Conservation (phyloP, 768 basidiomycete genomes). For the Stropharia rugosoannulata region DNA sequence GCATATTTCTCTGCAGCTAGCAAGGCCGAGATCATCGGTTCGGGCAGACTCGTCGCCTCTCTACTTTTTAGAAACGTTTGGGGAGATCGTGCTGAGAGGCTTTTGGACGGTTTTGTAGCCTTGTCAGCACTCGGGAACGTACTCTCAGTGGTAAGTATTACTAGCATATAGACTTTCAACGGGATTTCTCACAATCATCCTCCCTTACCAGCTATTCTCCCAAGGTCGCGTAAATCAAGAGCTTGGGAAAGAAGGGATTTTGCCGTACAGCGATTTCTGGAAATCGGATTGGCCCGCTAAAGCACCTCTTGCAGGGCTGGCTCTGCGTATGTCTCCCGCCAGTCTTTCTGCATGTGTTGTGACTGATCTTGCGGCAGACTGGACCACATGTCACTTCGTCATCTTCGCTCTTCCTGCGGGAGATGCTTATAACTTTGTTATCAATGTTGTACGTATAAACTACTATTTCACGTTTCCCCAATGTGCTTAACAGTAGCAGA, state of each 20-base stretch:
- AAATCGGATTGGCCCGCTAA: constrained; percentile 60
- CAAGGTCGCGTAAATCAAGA: constrained; percentile 57
- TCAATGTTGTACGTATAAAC: constrained; percentile 45
- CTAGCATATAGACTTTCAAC: constrained; percentile 23
- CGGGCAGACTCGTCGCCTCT: constrained; percentile 61
- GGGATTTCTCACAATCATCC: constrained; percentile 10
- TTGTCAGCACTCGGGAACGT: constrained; percentile 62
- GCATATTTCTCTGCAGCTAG: constrained; percentile 68
- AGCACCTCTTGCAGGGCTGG: constrained; percentile 57
- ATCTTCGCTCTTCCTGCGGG: constrained; percentile 51
- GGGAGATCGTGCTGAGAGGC: constrained; percentile 45
- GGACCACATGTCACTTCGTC: constrained; percentile 34
- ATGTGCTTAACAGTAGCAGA: constrained; percentile 15
- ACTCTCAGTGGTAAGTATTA: constrained; percentile 42
- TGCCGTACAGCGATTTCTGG: constrained; percentile 61
- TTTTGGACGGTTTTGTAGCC: constrained; percentile 37
- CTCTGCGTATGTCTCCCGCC: constrained; percentile 38
- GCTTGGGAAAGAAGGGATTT: constrained; percentile 58
- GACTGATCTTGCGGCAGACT: constrained; percentile 21
- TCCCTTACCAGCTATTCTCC: constrained; percentile 16
- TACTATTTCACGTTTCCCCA: neutral
- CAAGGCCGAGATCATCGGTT: constrained; percentile 59
- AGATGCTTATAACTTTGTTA: constrained; percentile 64
- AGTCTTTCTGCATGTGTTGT: neutral
- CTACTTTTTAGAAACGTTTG: constrained; percentile 67